Conservation (phyloP, 306 rosid genomes). For the Cyamopsis tetragonoloba region DNA sequence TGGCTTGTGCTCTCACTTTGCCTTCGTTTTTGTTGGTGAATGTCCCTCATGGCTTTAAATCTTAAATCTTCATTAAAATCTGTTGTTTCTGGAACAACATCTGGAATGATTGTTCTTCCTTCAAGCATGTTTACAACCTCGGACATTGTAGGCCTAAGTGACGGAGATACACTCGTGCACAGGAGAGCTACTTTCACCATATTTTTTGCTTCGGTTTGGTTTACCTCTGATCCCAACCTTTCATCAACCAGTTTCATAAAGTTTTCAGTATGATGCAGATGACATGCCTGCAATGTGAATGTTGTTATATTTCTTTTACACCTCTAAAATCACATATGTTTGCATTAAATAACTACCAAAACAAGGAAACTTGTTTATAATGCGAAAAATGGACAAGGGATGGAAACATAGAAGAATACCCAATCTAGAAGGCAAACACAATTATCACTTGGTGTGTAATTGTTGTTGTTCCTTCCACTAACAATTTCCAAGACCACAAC, state of each 20-base stretch:
- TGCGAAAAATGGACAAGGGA: conserved; percentile 16
- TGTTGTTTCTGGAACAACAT: conserved; percentile 24
- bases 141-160: conserved; percentile 58
- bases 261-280: conserved; percentile 28
- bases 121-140: conserved; percentile 66
- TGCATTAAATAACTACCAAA: conserved; percentile 8
- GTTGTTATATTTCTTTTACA: background rate
- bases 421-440: conserved; percentile 57
- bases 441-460: conserved; percentile 39
- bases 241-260: conserved; percentile 51
- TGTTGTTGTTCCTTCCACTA: conserved; percentile 45
- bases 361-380: background rate
- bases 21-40: conserved; percentile 23
- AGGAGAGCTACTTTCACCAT: conserved; percentile 53
- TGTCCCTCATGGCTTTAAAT: conserved; percentile 39
- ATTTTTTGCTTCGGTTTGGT: conserved; percentile 41
- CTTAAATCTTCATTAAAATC: conserved; percentile 32
- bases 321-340: background rate
- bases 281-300: conserved; percentile 31
- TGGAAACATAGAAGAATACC: conserved; percentile 38
- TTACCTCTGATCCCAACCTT: conserved; percentile 37
- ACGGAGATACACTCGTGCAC: conserved; percentile 49
- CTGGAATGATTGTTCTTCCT: conserved; percentile 40
- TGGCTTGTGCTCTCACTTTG: conserved; percentile 27
- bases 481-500: conserved; percentile 52